These are phyloP conservation scores for Fusarium temperatum DNA, from an alignment of 2,329 filamentous ascomycete genomes.

Conservation along the genomic window DNA sequence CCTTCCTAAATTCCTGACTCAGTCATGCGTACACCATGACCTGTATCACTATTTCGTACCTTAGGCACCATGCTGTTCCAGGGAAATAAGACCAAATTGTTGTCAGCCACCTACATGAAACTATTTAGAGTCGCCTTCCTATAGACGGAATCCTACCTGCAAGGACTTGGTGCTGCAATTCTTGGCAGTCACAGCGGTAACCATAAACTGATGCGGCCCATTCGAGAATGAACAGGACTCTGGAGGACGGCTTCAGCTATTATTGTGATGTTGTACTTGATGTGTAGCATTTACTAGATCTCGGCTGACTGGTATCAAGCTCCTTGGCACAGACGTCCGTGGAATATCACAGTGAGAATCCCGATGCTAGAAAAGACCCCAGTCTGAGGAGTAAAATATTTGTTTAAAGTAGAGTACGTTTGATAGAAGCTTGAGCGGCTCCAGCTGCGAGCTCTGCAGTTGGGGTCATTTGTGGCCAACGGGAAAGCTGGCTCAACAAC, in stretches of 20 bases:
- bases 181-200: neutral
- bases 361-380: neutral
- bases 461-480: neutral
- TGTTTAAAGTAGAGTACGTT: neutral
- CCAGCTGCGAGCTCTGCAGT: neutral
- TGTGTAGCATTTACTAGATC: no score
- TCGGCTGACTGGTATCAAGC: neutral
- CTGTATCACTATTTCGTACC: neutral
- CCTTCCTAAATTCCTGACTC: neutral
- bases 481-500: neutral
- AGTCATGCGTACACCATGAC: neutral
- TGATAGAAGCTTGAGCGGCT: neutral
- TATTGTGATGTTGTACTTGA: neutral
- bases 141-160: neutral
- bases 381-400: neutral
- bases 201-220: neutral
- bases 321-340: fast-evolving
- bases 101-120: fast-evolving
- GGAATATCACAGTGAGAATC: neutral
- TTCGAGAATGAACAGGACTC: fast-evolving
- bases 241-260: no score
- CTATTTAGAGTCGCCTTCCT: neutral
- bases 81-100: fast-evolving
- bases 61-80: fast-evolving
- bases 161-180: neutral